A percentile compares a stretch with the other conserved stretches of the same genome.
These are phyloP conservation scores for Artemisia argyi DNA, from an alignment of 129 eudicot genomes.

Conservation along the genomic window DNA sequence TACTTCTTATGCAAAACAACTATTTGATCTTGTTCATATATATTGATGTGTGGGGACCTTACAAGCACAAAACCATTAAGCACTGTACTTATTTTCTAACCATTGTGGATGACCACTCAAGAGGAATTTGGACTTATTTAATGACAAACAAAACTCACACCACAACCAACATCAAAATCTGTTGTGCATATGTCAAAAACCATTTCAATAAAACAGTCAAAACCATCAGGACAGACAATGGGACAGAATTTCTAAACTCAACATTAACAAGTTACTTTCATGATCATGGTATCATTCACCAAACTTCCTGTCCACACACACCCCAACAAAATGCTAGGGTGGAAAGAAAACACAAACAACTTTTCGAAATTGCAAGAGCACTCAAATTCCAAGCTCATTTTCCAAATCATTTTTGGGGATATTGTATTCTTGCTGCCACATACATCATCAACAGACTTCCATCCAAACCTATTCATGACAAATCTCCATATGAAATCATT, in stretches of 20 bases:
- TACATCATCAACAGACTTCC: too few species aligned
- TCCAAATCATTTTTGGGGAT: too few species aligned
- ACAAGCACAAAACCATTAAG: neutral
- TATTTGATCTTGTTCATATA: neutral
- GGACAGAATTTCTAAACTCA: neutral
- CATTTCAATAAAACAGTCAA: neutral
- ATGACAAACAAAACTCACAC: neutral
- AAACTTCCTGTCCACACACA: neutral
- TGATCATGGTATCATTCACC: neutral
- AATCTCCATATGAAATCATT: too few species aligned
- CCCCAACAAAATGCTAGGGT: neutral
- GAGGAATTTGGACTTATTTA: neutral
- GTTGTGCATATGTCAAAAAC: neutral
- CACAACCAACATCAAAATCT: neutral
- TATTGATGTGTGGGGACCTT: neutral
- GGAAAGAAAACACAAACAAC: too few species aligned
- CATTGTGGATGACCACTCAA: neutral
- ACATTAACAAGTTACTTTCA: neutral
- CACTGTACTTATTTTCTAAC: neutral
- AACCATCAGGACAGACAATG: neutral
- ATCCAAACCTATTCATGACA: too few species aligned
- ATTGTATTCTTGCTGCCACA: too few species aligned
- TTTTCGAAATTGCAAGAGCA: too few species aligned
- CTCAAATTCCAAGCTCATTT: too few species aligned
- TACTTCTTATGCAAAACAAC: too few species aligned